These are phyloP conservation scores for Malassezia pachydermatis DNA, from an alignment of 1,284 basidiomycete species.

Conservation along the genomic window DNA sequence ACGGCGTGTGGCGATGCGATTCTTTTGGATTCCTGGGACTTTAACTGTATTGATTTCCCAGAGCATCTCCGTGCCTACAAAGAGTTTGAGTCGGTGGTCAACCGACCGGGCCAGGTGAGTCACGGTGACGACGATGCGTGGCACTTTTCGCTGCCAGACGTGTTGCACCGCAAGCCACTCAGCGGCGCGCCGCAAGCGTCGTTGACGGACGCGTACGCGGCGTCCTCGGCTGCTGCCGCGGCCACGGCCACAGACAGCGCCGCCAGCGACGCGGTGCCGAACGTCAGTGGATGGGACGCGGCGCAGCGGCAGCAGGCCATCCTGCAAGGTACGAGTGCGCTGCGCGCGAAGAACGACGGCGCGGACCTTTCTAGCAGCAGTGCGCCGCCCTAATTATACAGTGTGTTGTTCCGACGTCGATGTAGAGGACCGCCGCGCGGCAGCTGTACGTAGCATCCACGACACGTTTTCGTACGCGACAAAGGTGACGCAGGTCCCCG, in stretches of 20 bases:
- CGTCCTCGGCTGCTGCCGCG: background rate
- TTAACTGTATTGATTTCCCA: constrained; percentile 61
- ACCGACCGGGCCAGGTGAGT: background rate
- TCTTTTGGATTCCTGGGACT: constrained; percentile 91
- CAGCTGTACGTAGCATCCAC: constrained; percentile 28
- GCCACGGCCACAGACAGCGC: background rate
- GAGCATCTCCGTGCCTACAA: constrained; percentile 22
- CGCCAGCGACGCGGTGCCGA: constrained; percentile 2
- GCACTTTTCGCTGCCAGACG: constrained; percentile 3
- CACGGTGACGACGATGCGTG: background rate
- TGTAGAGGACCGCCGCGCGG: background rate
- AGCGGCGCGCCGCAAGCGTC: constrained; percentile 1
- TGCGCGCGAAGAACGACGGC: background rate
- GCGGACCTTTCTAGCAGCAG: background rate
- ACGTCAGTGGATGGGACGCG: constrained; percentile 12
- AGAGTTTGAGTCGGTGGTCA: constrained; percentile 24
- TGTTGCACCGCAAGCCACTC: constrained; percentile 8
- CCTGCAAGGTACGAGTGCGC: constrained; percentile 13
- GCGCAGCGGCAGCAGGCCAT: constrained; percentile 14
- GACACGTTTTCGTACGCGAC: constrained; percentile 83
- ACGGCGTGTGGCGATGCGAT: constrained; percentile 64
- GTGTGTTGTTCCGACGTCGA: background rate
- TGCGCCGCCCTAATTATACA: background rate
- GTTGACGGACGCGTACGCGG: background rate
- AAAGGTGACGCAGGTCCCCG: constrained; percentile 94